Evolutionary conservation across 2,329 filamentous ascomycete genomes (phyloP), one percentile per base, ranked within the genome.

Genomic region (Cercospora zeae-maydis): DNA sequence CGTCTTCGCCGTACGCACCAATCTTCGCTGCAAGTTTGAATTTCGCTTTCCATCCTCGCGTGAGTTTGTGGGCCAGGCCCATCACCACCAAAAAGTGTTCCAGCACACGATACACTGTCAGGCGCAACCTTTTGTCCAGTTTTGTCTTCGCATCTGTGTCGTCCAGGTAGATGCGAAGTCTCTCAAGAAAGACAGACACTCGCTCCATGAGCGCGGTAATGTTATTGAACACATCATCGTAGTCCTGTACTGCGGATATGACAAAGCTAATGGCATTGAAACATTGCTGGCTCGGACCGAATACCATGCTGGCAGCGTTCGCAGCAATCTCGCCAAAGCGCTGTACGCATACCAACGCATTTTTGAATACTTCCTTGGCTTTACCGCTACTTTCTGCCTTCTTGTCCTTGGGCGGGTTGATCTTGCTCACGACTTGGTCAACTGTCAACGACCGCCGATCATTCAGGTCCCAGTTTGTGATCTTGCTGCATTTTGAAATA

Each of bases 211-310:
- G 49, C 3, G 30, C 47, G 7, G 59, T 62, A 10, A 64, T 33
- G 21, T 61, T 64, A 3, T 34, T 42, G 49, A 64, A 62, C n/a
- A 62, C 63, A 6, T 24, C 63, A 42, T 64, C 47, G 21, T 64
- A 64, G 1, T 56, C 59, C 45, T 62, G 53, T n/a, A 64, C 60
- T 13, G 63, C 63, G 3, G 19, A 56, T 31, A 65, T 58, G 30
- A 62, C 63, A 37, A 62, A 65, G 37, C 34, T 59, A 16, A 63
- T 59, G 1, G 63, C 63, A 36, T 65, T 65, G 59, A 62, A 65
- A 34, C 60, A 62, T 14, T 64, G 59, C 34, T 61, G 37, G 2
- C 37, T 45, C 1, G 45, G 52, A 10, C 58, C 52, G 49, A 56
- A 55, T 1, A 58, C 62, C 31, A 65, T 54, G 36, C 54, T 58